Base-by-base conservation (phyloP, 2,329 filamentous ascomycete species). In the Cryphonectria naterciae region DNA sequence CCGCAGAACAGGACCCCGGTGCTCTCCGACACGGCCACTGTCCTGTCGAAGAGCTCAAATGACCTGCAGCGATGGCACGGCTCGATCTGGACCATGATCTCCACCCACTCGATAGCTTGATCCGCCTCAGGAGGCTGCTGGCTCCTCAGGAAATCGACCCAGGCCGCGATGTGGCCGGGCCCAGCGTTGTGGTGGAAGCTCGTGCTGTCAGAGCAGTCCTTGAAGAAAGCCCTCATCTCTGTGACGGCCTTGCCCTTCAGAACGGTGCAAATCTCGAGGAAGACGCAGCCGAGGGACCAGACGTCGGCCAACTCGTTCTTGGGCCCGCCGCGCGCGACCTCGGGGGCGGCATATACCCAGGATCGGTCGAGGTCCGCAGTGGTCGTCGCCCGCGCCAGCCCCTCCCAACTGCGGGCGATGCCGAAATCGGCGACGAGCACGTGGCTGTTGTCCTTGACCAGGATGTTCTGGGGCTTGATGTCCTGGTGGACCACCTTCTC, bases 401-500 rank as follows among this genome's bases (percentile, higher is more conserved):
- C 65, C 11, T 35, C 39, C 4, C 49, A 35, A 6, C 71, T 61
- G 37, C 37, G 37, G 11, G 37, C 11, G 19, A 73, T 74, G 2
- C 73, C 73, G 32, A 74, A 74, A 32, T 74, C 73, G 15, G 73
- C 66, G 1, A 74, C 28, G 1, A 70, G 54, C 1, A 73, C 65
- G 37, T 39, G 37, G 2, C 66, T 41, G 6, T 62, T 60, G 11
- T 69, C 62, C 2, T 70, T 68, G 17, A 74, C 46, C 6, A 74
- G 60, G 35, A 74, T 74, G 17, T 74, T 74, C 11, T 69, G 67
- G 5, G 73, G 73, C 69, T 74, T 74, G 37, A 74, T 74, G 28
- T 74, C 73, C 10, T 67, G 64, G 54, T 74, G 71, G 37, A 39
- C 37, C 37, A 39, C 37, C 37, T 39, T 39, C 37, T 39, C 8